Percentiles rank a stretch among this genome's conserved stretches.
Conservation (phyloP, 306 rosid genomes). For the Trichosanthes truncata region DNA sequence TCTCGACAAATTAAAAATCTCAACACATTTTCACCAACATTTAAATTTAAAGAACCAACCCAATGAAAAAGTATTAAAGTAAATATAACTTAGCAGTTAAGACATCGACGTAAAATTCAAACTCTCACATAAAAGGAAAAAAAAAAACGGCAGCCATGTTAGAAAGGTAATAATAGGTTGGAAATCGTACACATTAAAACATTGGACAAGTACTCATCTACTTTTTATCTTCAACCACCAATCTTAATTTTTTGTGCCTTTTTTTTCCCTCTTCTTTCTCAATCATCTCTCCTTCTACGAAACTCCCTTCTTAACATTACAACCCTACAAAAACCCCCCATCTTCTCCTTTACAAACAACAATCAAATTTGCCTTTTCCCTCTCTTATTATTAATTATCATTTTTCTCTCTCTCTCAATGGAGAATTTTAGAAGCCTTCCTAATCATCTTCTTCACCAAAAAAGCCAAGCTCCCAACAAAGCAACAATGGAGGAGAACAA, state of each 20-base stretch:
- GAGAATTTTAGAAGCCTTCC: not conserved
- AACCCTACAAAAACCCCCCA: not conserved
- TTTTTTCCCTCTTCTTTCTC: not conserved
- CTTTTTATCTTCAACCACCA: not conserved
- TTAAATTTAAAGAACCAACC: too few relatives aligned
- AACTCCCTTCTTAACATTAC: not conserved
- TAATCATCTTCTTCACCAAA: not conserved
- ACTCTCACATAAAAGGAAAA: too few relatives aligned
- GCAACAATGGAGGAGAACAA: conserved; percentile 1
- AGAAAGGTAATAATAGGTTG: not conserved
- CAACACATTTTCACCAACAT: too few relatives aligned
- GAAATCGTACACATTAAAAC: not conserved
- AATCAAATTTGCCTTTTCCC: not conserved
- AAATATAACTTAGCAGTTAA: too few relatives aligned
- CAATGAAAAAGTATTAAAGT: too few relatives aligned
- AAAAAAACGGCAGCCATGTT: not conserved
- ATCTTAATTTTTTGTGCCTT: too few relatives aligned
- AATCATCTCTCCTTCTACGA: not conserved
- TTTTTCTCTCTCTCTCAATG: not conserved
- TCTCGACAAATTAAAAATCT: too few relatives aligned
- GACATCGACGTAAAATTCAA: too few relatives aligned
- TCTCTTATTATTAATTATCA: not conserved
- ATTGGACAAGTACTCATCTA: not conserved
- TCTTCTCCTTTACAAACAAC: not conserved
- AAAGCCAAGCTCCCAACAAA: not conserved